phyloP scores from a whole-genome alignment of 257 asterid species.

The Nicotiana otophora region DNA sequence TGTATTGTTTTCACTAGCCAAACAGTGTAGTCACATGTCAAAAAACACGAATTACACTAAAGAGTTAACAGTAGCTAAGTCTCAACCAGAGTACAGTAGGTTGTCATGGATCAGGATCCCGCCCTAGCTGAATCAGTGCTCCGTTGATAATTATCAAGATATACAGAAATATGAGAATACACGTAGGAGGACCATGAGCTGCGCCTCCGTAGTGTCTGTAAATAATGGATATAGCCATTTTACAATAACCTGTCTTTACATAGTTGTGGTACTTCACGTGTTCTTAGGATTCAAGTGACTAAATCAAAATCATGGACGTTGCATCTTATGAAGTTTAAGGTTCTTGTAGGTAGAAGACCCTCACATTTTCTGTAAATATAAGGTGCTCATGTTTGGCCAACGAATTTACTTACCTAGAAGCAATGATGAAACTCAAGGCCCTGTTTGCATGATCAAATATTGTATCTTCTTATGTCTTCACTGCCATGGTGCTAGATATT shows the following conservation, averaged over 20 bases:
- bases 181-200: not conserved
- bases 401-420: not conserved
- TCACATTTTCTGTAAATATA: not conserved
- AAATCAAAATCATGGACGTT: not conserved
- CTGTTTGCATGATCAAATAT: not conserved
- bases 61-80: not conserved
- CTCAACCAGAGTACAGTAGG: not conserved
- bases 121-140: not conserved
- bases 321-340: not conserved
- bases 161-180: not conserved
- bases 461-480: not conserved
- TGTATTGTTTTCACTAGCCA: too few species aligned
- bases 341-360: not conserved
- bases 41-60: too few species aligned
- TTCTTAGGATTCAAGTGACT: not conserved
- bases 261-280: not conserved
- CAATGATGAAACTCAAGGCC: not conserved
- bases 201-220: not conserved
- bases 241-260: not conserved
- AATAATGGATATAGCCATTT: not conserved
- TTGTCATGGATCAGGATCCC: not conserved
- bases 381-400: not conserved
- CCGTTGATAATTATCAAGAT: not conserved
- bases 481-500: not conserved
- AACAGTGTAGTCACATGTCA: too few species aligned